Evolutionary conservation across 2,329 filamentous ascomycete genomes (phyloP).

Genomic region (Diaporthe amygdali): DNA sequence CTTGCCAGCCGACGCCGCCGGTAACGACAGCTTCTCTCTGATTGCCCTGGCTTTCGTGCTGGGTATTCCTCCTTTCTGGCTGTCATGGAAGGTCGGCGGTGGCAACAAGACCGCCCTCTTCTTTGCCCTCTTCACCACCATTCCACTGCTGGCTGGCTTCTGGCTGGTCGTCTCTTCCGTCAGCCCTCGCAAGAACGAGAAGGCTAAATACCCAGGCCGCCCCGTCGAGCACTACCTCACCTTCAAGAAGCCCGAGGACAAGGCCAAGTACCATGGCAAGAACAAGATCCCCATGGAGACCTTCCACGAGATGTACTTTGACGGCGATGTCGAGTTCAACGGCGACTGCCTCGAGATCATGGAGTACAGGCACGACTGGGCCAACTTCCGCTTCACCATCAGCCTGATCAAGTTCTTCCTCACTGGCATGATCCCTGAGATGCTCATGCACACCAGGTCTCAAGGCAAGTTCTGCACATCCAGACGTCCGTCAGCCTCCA

Average conservation of each 20-base stretch:
- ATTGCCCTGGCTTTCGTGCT: slow-evolving; percentile 74
- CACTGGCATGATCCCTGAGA: slow-evolving; percentile 84
- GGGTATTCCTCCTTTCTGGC: slow-evolving; percentile 74
- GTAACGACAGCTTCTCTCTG: slow-evolving; percentile 89
- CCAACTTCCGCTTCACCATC: slow-evolving; percentile 88
- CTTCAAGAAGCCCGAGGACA: slow-evolving; percentile 71
- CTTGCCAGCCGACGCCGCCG: slow-evolving; percentile 85
- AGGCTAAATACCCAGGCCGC: slow-evolving; percentile 83
- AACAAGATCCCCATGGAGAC: slow-evolving; percentile 90
- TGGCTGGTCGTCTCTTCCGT: slow-evolving; percentile 82
- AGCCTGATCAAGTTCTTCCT: slow-evolving; percentile 88
- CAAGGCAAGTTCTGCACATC: slow-evolving; percentile 64
- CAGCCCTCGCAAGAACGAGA: slow-evolving; percentile 90
- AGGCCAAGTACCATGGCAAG: slow-evolving; percentile 73
- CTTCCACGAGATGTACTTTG: slow-evolving; percentile 98
- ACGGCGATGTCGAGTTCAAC: slow-evolving; percentile 93
- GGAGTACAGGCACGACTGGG: slow-evolving; percentile 97
- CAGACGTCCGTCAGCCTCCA: neutral
- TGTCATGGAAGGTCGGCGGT: slow-evolving; percentile 83
- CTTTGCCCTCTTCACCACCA: slow-evolving; percentile 77
- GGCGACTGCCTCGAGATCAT: slow-evolving; percentile 87
- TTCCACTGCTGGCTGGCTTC: slow-evolving; percentile 82
- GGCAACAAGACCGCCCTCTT: slow-evolving; percentile 88
- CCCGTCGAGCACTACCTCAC: slow-evolving; percentile 90
- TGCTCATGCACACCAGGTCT: slow-evolving; percentile 89